phyloP scores from a whole-genome alignment of 805 yeast genomes.

The Saccharomycopsis sp. region DNA sequence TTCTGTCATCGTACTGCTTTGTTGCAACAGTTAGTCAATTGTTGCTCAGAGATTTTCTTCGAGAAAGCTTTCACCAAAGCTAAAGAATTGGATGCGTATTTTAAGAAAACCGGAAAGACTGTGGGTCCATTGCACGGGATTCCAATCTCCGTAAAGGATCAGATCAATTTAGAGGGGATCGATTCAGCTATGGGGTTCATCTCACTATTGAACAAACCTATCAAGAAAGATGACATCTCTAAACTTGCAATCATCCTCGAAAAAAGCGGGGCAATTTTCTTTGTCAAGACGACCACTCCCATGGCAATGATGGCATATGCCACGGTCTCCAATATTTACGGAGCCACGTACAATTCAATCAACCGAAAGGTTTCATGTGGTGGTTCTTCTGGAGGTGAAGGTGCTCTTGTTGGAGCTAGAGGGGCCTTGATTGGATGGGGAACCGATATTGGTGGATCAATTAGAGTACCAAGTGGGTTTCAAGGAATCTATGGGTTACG shows the following conservation, averaged over 20 bases:
- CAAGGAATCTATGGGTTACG: slow-evolving; percentile 57
- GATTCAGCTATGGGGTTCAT: slow-evolving; percentile 46
- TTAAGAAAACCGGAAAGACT: slow-evolving; percentile 37
- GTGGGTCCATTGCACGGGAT: slow-evolving; percentile 63
- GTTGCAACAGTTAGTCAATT: slow-evolving; percentile 47
- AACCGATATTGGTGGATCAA: slow-evolving; percentile 68
- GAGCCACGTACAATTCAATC: slow-evolving; percentile 52
- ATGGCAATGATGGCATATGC: slow-evolving; percentile 66
- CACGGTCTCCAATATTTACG: slow-evolving; percentile 53
- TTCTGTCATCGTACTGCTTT: slow-evolving; percentile 53
- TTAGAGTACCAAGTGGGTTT: slow-evolving; percentile 63
- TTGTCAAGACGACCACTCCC: slow-evolving; percentile 62
- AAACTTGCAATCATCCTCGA: slow-evolving; percentile 5
- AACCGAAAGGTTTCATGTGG: slow-evolving; percentile 56
- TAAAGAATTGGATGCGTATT: slow-evolving; percentile 46
- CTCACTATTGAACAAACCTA: slow-evolving; percentile 7
- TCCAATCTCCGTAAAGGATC: slow-evolving; percentile 54
- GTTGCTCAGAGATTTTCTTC: slow-evolving; percentile 36
- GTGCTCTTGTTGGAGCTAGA: slow-evolving; percentile 51
- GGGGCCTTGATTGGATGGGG: slow-evolving; percentile 62
- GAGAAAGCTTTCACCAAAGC: slow-evolving; percentile 57
- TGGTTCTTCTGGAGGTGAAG: slow-evolving; percentile 74
- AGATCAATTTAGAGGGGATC: slow-evolving; percentile 36
- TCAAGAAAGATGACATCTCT: not conserved
- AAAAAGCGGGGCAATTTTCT: slow-evolving; percentile 50